These are phyloP conservation scores for Mycosphaerella sp. DNA, from an alignment of 2,329 filamentous ascomycete species.

Conservation along the genomic window DNA sequence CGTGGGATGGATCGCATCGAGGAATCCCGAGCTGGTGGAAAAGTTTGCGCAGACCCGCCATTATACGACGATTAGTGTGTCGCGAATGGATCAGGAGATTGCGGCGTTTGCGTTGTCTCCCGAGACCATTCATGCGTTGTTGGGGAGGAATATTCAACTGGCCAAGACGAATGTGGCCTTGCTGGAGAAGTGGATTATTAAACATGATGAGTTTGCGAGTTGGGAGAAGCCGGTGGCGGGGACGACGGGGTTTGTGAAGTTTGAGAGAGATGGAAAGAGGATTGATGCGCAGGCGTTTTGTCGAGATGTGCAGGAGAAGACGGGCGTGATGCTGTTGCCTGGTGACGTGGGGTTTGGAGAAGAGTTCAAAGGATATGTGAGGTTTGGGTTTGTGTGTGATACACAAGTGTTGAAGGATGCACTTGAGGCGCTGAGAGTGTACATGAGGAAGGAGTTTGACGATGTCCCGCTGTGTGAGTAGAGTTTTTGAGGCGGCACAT, in stretches of 20 bases:
- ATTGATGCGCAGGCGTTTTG: conserved; percentile 71
- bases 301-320: conserved; percentile 58
- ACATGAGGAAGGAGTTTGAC: conserved; percentile 52
- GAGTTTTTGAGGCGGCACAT: not conserved
- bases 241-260: conserved; percentile 71
- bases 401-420: conserved; percentile 63
- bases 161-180: conserved; percentile 61
- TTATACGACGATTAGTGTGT: conserved; percentile 82
- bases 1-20: conserved; percentile 73
- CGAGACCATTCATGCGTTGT: conserved; percentile 56
- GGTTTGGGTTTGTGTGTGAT: conserved; percentile 68
- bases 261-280: conserved; percentile 53
- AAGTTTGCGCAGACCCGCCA: conserved; percentile 60
- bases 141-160: conserved; percentile 58
- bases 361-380: conserved; percentile 67
- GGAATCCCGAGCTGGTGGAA: conserved; percentile 55
- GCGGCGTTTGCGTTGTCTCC: conserved; percentile 67
- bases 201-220: conserved; percentile 56
- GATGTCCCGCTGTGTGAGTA: conserved; percentile 37
- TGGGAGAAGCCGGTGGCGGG: conserved; percentile 73
- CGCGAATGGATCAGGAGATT: conserved; percentile 72
- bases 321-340: conserved; percentile 67
- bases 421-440: conserved; percentile 50
- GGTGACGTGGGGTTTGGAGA: conserved; percentile 67
- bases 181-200: conserved; percentile 60